phyloP scores from a whole-genome alignment of 331 rosid genomes.

The Quercus phellos region DNA sequence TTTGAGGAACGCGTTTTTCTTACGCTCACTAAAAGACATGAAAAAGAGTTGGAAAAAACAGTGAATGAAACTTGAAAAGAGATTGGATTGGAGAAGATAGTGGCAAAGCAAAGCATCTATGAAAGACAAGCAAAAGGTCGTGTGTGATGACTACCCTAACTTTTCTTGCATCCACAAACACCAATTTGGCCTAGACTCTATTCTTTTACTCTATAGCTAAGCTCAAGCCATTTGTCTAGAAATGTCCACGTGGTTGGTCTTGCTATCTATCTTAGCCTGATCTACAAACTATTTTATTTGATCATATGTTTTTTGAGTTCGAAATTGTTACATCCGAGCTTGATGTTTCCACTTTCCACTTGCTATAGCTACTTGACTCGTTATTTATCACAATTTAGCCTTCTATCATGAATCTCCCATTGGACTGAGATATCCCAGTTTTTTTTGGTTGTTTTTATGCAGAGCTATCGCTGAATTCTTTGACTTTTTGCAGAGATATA shows the following conservation, averaged over 20 bases:
- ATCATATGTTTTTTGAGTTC: neutral
- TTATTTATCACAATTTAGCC: neutral
- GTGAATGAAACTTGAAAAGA: neutral
- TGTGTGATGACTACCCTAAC: constrained; percentile 4
- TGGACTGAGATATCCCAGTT: neutral
- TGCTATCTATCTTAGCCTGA: neutral
- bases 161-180: neutral
- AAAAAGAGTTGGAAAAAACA: neutral
- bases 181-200: neutral
- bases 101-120: constrained; percentile 30
- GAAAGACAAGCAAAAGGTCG: constrained; percentile 12
- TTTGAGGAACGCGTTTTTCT: constrained; percentile 6
- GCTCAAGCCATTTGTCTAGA: neutral
- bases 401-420: neutral
- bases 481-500: no score
- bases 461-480: no score
- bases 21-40: constrained; percentile 4
- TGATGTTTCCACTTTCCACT: no score
- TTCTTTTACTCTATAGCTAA: neutral
- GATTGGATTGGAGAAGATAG: constrained; percentile 4
- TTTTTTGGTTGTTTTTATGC: neutral
- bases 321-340: neutral
- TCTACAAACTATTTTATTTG: neutral
- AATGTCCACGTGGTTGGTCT: neutral
- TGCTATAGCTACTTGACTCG: neutral